These are phyloP conservation scores for Lipomyces chichibuensis DNA, from an alignment of 805 yeast species.

Conservation along the genomic window DNA sequence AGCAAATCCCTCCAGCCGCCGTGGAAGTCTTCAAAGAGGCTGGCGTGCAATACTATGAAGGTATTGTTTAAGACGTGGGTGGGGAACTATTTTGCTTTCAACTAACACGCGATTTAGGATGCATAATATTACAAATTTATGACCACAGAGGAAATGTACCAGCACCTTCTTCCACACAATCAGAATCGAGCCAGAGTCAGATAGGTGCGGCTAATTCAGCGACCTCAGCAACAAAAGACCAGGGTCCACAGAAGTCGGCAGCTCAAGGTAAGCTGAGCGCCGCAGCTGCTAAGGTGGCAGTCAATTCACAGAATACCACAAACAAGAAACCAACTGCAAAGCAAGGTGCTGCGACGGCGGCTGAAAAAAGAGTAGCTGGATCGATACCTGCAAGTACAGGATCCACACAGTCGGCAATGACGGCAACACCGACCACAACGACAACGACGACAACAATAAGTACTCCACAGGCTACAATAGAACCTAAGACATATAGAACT, in stretches of 20 bases:
- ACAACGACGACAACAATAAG: background rate
- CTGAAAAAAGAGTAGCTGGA: background rate
- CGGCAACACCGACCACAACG: background rate
- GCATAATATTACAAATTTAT: constrained; percentile 79
- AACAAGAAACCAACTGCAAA: background rate
- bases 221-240: background rate
- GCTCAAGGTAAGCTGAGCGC: background rate
- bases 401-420: background rate
- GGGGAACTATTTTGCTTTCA: background rate
- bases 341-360: background rate
- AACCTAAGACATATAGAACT: constrained; percentile 77
- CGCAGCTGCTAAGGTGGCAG: background rate
- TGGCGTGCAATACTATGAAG: constrained; percentile 82
- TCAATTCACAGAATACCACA: background rate
- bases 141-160: constrained; percentile 68
- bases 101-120: constrained; percentile 46
- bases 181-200: background rate
- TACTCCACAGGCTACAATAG: constrained; percentile 39
- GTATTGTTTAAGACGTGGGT: constrained; percentile 5
- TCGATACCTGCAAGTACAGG: background rate
- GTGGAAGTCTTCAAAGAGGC: constrained; percentile 89
- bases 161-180: background rate
- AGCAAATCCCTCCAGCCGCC: constrained; percentile 85
- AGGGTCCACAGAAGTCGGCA: background rate
- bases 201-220: background rate